These are phyloP conservation scores for Pleurotus cornucopiae DNA, from an alignment of 768 basidiomycete species.

Conservation along the genomic window DNA sequence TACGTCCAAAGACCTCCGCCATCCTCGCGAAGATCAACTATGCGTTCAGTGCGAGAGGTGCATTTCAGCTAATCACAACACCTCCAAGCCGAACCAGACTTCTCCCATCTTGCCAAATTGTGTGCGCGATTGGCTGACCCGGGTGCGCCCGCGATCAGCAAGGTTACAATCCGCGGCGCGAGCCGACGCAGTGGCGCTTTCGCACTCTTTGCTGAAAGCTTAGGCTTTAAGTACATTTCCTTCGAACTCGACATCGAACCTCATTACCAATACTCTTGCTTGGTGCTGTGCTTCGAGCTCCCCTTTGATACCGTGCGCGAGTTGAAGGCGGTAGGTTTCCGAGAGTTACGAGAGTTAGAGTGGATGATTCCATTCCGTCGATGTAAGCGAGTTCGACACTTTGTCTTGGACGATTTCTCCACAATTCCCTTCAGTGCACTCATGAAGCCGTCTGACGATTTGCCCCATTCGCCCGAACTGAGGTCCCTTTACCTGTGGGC, in stretches of 20 bases:
- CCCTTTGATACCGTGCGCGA: no score
- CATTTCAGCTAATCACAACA: no score
- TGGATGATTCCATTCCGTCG: not conserved
- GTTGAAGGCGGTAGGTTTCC: no score
- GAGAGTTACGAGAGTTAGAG: not conserved
- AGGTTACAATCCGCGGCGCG: not conserved
- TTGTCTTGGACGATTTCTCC: not conserved
- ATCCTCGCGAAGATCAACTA: not conserved
- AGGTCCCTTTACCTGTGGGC: not conserved
- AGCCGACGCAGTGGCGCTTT: not conserved
- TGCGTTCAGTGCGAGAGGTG: no score
- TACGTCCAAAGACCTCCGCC: not conserved
- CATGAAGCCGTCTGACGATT: not conserved
- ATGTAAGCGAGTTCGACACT: not conserved
- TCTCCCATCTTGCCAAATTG: not conserved
- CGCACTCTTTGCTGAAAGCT: not conserved
- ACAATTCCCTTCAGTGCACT: not conserved
- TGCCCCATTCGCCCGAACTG: not conserved
- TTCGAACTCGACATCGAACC: no score
- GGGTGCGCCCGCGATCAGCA: not conserved
- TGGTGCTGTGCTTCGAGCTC: no score
- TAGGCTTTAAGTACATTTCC: no score
- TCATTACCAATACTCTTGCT: no score
- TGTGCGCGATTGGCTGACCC: not conserved
- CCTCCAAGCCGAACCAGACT: not conserved